Percentiles rank a stretch among this genome's conserved stretches.
These are phyloP conservation scores for Jimgerdemannia lactiflua DNA, from an alignment of 192 early-diverging fungal species.

Conservation along the genomic window DNA sequence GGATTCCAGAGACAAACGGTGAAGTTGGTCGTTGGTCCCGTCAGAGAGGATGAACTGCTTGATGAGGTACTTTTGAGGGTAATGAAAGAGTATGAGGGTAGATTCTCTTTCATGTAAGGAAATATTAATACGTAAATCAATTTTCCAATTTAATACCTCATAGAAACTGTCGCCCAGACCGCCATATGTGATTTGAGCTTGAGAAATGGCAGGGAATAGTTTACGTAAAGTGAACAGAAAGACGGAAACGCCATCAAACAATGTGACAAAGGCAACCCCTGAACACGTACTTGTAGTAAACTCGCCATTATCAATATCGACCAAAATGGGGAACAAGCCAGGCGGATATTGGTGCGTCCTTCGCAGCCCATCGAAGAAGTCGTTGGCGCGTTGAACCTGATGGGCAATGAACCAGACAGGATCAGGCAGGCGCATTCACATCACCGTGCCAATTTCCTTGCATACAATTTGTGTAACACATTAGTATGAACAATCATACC, in stretches of 20 bases:
- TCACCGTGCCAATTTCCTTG: not conserved
- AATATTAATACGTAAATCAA: not conserved
- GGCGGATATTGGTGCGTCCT: conserved; percentile 31
- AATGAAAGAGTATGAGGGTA: not conserved
- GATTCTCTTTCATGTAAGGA: too few species aligned
- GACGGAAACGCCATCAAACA: not conserved
- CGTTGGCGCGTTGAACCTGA: conserved; percentile 56
- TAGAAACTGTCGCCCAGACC: conserved; percentile 58
- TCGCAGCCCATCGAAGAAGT: conserved; percentile 37
- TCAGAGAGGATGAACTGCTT: conserved; percentile 50
- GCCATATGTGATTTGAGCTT: conserved; percentile 37
- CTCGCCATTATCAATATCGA: conserved; percentile 32
- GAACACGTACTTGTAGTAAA: conserved; percentile 17
- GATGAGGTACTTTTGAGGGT: conserved; percentile 42
- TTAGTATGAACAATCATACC: conserved; percentile 40
- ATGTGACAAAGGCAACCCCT: not conserved
- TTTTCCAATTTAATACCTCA: conserved; percentile 36
- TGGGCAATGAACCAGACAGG: not conserved
- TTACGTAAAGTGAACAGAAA: not conserved
- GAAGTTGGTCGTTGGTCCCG: conserved; percentile 25
- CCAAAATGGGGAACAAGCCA: conserved; percentile 59
- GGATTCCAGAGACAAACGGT: conserved; percentile 26
- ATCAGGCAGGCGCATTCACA: not conserved
- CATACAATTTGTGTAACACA: too few species aligned
- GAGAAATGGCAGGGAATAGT: not conserved